Conservation (phyloP, 208 protist species). For the Kentomonas sorsogonicus region DNA sequence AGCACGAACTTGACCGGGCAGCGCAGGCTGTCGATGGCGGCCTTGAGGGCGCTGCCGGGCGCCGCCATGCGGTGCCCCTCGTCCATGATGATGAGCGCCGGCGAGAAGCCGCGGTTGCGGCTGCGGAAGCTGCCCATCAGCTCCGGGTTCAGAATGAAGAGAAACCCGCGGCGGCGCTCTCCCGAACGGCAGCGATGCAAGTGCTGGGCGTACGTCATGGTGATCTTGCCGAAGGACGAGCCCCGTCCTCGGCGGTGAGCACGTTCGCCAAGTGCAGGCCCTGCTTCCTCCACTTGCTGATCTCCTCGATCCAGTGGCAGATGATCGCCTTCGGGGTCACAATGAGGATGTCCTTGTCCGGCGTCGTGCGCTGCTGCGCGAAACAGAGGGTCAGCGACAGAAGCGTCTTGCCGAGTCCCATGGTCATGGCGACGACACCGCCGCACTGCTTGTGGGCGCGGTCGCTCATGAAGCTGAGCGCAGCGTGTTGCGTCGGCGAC, state of each 20-base stretch:
- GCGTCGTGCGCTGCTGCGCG: conserved; percentile 44
- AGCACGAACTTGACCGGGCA: conserved; percentile 67
- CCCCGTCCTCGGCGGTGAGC: conserved; percentile 46
- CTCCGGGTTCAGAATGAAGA: conserved; percentile 81
- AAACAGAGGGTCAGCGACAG: conserved; percentile 73
- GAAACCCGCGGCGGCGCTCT: conserved; percentile 25
- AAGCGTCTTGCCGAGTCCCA: conserved; percentile 90
- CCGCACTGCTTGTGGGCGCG: conserved; percentile 52
- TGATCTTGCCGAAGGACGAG: conserved; percentile 30
- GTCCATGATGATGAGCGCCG: conserved; percentile 78
- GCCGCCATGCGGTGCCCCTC: conserved; percentile 76
- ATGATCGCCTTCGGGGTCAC: conserved; percentile 79
- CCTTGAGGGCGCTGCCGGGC: conserved; percentile 58
- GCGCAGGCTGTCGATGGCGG: conserved; percentile 38
- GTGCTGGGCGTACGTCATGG: conserved; percentile 56
- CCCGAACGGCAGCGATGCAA: conserved; percentile 6
- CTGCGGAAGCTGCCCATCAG: conserved; percentile 44
- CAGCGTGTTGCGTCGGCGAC: conserved; percentile 61
- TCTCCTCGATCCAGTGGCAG: conserved; percentile 64
- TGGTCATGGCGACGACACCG: conserved; percentile 79
- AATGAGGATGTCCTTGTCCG: conserved; percentile 63
- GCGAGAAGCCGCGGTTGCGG: conserved; percentile 45
- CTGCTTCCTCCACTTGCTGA: conserved; percentile 60
- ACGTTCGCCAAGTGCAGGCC: conserved; percentile 61
- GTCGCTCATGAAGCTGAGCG: conserved; percentile 68